These are phyloP conservation scores for Cladobotryum mycophilum DNA, from an alignment of 2,329 filamentous ascomycete species.

Conservation along the genomic window DNA sequence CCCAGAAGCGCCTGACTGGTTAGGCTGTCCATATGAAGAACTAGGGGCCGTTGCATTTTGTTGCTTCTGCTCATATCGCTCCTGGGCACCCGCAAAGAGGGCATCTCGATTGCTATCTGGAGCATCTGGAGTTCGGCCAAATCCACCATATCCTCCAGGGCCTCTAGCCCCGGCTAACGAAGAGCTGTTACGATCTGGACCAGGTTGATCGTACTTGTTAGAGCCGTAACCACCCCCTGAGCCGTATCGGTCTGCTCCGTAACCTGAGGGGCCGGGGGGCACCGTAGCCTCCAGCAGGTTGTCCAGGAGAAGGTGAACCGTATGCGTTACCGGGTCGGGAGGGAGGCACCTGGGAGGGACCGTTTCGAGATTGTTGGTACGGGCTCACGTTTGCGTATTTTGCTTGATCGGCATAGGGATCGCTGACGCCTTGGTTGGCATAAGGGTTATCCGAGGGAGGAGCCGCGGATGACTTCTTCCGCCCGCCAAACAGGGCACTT, in stretches of 20 bases:
- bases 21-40: conserved; percentile 18
- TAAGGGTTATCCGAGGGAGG: conserved; percentile 50
- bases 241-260: conserved; percentile 49
- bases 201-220: conserved; percentile 44
- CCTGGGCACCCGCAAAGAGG: conserved; percentile 53
- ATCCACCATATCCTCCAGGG: conserved; percentile 55
- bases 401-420: conserved; percentile 47
- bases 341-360: conserved; percentile 18
- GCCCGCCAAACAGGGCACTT: conserved; percentile 47
- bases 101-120: conserved; percentile 53
- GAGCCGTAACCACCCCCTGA: conserved; percentile 44
- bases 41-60: conserved; percentile 14
- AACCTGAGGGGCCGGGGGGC: conserved; percentile 34
- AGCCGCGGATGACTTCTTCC: conserved; percentile 42
- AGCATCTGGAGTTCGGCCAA: conserved; percentile 41
- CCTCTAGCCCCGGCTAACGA: conserved; percentile 34
- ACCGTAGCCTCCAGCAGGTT: conserved; percentile 12
- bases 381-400: conserved; percentile 40
- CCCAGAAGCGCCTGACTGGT: conserved; percentile 19
- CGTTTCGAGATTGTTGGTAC: conserved; percentile 38
- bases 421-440: conserved; percentile 43
- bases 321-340: conserved; percentile 5
- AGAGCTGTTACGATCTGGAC: conserved; percentile 20
- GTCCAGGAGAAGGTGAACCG: conserved; percentile 13
- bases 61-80: conserved; percentile 40